phyloP scores from a whole-genome alignment of 2,329 filamentous ascomycete genomes.

The Hypoxylon sp. region DNA sequence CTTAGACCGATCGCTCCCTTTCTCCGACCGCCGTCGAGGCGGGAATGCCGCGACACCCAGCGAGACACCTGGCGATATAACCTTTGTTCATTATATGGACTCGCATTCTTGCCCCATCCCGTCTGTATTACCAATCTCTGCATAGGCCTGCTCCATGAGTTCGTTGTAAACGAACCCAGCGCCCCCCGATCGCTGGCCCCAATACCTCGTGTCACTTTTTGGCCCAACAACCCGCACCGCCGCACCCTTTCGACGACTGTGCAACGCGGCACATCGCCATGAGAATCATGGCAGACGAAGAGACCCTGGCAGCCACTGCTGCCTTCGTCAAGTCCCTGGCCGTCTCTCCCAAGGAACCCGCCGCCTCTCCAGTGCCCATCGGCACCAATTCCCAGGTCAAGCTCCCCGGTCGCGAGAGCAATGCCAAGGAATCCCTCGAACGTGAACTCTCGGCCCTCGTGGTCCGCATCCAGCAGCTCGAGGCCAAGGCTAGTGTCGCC shows the following conservation, averaged over 20 bases:
- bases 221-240: conserved; percentile 8
- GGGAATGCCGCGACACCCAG: conserved; percentile 33
- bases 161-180: conserved; percentile 36
- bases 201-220: conserved; percentile 9
- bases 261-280: conserved; percentile 21
- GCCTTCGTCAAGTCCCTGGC: conserved; percentile 63
- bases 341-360: conserved; percentile 51
- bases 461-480: conserved; percentile 80
- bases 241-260: conserved; percentile 15
- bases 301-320: conserved; percentile 61
- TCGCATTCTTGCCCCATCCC: conserved; percentile 3
- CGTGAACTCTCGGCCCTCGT: conserved; percentile 81
- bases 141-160: conserved; percentile 39
- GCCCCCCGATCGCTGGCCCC: conserved; percentile 38
- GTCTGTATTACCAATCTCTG: conserved; percentile 21
- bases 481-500: conserved; percentile 74
- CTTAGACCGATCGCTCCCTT: conserved; percentile 26
- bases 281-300: conserved; percentile 60
- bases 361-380: conserved; percentile 50
- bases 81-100: conserved; percentile 8
- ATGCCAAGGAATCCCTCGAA: conserved; percentile 82
- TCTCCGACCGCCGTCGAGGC: conserved; percentile 36
- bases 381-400: conserved; percentile 62
- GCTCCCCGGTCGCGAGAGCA: conserved; percentile 78
- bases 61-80: conserved; percentile 34